Evolutionary conservation across 1,284 basidiomycete species (phyloP).

Genomic region (Hemileia vastatrix): DNA sequence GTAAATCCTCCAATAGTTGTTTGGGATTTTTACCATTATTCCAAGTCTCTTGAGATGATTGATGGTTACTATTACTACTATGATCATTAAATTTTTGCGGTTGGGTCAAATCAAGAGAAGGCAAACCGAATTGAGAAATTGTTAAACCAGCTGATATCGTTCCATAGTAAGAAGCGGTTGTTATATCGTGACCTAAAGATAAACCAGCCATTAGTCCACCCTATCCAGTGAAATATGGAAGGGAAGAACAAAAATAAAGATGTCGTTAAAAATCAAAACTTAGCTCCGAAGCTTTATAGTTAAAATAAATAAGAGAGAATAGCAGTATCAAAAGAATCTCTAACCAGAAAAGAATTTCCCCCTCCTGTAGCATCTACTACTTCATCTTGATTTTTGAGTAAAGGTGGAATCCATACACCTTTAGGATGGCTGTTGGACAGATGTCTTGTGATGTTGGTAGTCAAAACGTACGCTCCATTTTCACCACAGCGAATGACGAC

Average conservation of each 20-base stretch:
- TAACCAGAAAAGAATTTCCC: constrained; percentile 17
- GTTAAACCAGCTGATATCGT: constrained; percentile 16
- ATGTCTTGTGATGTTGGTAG: neutral
- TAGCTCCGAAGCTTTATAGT: no score
- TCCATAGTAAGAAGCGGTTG: constrained; percentile 12
- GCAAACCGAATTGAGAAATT: constrained; percentile 16
- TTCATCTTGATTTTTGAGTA: constrained; percentile 9
- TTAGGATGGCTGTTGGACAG: neutral
- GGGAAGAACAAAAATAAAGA: neutral
- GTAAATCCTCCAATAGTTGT: no score
- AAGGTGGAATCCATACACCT: constrained; percentile 4
- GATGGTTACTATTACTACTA: no score
- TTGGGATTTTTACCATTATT: no score
- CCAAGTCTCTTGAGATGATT: no score
- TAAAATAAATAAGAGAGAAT: no score
- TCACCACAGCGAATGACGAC: constrained; percentile 17
- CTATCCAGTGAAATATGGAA: neutral
- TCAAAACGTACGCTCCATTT: constrained; percentile 1
- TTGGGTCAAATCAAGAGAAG: no score
- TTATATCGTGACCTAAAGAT: constrained; percentile 1
- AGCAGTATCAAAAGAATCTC: neutral
- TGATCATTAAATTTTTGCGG: no score
- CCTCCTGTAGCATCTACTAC: constrained; percentile 17
- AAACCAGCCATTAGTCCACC: constrained; percentile 19
- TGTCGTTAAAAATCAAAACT: no score